phyloP scores from a whole-genome alignment of 2,329 filamentous ascomycete species.

The Penicillium olsonii region DNA sequence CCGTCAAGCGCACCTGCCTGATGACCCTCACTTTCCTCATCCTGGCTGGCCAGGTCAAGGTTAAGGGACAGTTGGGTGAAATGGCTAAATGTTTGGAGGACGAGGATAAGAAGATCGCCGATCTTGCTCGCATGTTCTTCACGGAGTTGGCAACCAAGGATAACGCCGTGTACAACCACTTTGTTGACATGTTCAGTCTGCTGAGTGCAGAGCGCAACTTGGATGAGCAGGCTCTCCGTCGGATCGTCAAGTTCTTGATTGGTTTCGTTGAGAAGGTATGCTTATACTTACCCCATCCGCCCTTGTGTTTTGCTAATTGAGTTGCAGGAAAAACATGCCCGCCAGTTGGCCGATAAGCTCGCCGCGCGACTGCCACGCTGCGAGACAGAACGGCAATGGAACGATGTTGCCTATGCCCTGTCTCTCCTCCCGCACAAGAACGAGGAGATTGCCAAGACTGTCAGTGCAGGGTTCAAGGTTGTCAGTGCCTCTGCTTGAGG shows the following conservation, averaged over 20 bases:
- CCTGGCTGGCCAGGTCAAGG: constrained; percentile 95
- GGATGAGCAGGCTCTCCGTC: constrained; percentile 80
- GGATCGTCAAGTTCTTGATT: constrained; percentile 88
- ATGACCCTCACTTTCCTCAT: constrained; percentile 99
- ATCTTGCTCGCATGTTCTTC: constrained; percentile 97
- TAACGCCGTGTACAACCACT: constrained; percentile 98
- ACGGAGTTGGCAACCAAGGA: constrained; percentile 96
- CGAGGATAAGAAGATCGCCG: constrained; percentile 88
- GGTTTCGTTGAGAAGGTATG: constrained; percentile 96
- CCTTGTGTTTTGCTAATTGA: constrained; percentile 2
- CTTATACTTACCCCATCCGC: background rate
- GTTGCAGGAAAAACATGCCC: constrained; percentile 88
- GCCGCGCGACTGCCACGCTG: constrained; percentile 82
- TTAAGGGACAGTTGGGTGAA: constrained; percentile 96
- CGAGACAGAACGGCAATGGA: constrained; percentile 94
- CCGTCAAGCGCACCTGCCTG: constrained; percentile 93
- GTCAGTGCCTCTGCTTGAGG: constrained; percentile 65
- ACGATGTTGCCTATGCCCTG: constrained; percentile 90
- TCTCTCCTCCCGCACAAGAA: constrained; percentile 77
- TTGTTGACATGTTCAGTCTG: constrained; percentile 97
- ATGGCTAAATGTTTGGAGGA: constrained; percentile 99
- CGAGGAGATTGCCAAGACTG: constrained; percentile 47
- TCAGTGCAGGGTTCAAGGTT: constrained; percentile 57
- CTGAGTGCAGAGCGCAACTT: constrained; percentile 78
- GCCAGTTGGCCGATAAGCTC: constrained; percentile 88